phyloP scores from a whole-genome alignment of 768 basidiomycete species.

The Candolleomyces efflorescens region DNA sequence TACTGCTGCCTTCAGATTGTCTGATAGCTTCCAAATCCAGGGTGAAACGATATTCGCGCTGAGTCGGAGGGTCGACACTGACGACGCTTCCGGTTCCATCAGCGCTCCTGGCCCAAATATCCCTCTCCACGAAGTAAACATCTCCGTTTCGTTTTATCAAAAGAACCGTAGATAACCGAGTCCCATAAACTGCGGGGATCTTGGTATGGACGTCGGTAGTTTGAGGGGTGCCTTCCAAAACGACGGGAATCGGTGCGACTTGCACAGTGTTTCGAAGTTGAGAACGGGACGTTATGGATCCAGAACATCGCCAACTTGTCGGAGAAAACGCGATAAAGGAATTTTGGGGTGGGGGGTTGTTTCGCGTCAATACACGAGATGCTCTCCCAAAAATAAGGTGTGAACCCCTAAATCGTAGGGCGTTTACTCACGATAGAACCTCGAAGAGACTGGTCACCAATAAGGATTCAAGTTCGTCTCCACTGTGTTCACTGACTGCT shows the following conservation, averaged over 20 bases:
- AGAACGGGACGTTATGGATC: constrained; percentile 42
- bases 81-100: constrained; percentile 27
- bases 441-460: constrained; percentile 59
- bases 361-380: neutral
- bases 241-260: constrained; percentile 47
- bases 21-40: constrained; percentile 20
- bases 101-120: constrained; percentile 50
- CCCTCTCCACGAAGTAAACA: constrained; percentile 68
- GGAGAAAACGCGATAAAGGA: constrained; percentile 11
- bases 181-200: constrained; percentile 45
- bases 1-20: neutral
- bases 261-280: constrained; percentile 62
- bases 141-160: constrained; percentile 57
- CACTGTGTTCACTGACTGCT: neutral
- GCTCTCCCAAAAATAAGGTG: constrained; percentile 3
- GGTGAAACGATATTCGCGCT: constrained; percentile 51
- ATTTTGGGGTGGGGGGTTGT: neutral
- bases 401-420: constrained; percentile 5
- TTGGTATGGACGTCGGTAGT: constrained; percentile 10
- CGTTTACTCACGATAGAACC: constrained; percentile 59
- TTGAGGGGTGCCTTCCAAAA: constrained; percentile 22
- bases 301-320: constrained; percentile 43
- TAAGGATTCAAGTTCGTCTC: constrained; percentile 37
- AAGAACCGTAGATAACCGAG: constrained; percentile 69
- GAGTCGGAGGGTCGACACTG: constrained; percentile 34